Percentiles rank a stretch among this genome's conserved stretches.
Evolutionary conservation across 352 stramenopile species (phyloP).

Genomic region (Phytophthora capsici): DNA sequence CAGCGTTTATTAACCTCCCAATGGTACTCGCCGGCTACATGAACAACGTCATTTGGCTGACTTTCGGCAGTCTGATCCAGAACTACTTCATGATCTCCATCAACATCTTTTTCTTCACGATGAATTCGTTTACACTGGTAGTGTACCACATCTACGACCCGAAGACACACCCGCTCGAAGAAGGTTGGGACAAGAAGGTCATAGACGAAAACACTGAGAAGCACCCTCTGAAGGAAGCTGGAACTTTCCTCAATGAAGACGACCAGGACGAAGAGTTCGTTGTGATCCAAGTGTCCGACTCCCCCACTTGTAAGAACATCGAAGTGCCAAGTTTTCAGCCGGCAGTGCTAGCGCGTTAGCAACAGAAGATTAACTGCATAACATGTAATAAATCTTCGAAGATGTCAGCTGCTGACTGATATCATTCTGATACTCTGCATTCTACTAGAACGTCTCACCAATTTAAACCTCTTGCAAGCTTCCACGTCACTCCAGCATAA

Average conservation of each 20-base stretch:
- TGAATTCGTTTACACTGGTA: constrained; percentile 26
- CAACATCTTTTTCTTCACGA: constrained; percentile 43
- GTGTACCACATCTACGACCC: constrained; percentile 40
- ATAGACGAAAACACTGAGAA: constrained; percentile 13
- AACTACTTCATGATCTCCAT: constrained; percentile 47
- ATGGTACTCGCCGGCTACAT: constrained; percentile 48
- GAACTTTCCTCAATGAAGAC: constrained; percentile 11
- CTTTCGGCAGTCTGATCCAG: constrained; percentile 45
- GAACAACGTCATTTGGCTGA: constrained; percentile 63
- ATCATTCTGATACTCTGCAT: not conserved
- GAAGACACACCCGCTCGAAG: constrained; percentile 35
- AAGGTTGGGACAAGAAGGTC: constrained; percentile 26
- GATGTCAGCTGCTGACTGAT: too few species aligned
- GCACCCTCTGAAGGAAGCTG: constrained; percentile 7
- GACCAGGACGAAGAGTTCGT: constrained; percentile 25
- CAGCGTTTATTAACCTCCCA: constrained; percentile 53
- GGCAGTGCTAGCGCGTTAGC: not conserved
- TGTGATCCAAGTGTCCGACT: constrained; percentile 18
- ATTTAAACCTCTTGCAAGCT: not conserved
- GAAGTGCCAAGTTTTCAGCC: constrained; percentile 6
- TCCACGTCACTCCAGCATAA: not conserved
- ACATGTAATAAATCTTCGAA: too few species aligned
- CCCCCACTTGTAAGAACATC: not conserved
- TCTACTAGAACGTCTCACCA: not conserved
- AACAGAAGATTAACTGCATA: too few species aligned